A percentile compares a stretch with the other conserved stretches of the same genome.
Evolutionary conservation across 2,329 filamentous ascomycete genomes (phyloP).

Genomic region (Sporothrix inflata): DNA sequence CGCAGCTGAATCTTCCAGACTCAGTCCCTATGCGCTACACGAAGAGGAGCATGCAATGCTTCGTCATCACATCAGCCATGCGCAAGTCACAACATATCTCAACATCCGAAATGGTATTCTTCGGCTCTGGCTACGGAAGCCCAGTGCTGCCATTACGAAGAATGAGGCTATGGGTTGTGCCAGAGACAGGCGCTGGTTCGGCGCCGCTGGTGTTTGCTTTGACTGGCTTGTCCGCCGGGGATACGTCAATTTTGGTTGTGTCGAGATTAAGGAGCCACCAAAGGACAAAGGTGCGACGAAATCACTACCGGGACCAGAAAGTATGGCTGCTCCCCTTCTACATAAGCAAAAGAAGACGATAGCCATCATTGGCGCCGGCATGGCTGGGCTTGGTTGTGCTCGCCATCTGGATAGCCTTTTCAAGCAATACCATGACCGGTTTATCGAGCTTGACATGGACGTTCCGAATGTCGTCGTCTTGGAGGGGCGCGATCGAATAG

Average conservation of each 20-base stretch:
- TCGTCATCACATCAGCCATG: constrained; percentile 78
- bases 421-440: constrained; percentile 72
- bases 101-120: constrained; percentile 96
- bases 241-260: constrained; percentile 96
- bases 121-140: constrained; percentile 85
- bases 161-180: constrained; percentile 91
- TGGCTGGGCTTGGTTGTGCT: constrained; percentile 89
- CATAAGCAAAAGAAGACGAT: constrained; percentile 66
- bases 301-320: neutral
- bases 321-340: neutral
- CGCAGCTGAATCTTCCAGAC: constrained; percentile 83
- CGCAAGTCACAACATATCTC: constrained; percentile 91
- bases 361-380: constrained; percentile 88
- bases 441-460: constrained; percentile 66
- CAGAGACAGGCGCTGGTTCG: constrained; percentile 84
- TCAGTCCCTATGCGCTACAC: constrained; percentile 89
- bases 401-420: constrained; percentile 88
- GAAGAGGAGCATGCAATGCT: constrained; percentile 80
- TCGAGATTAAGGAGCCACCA: constrained; percentile 51
- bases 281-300: constrained; percentile 42
- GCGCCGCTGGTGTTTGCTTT: constrained; percentile 83
- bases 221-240: constrained; percentile 90
- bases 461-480: constrained; percentile 77
- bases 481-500: constrained; percentile 84
- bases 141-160: constrained; percentile 76